Evolutionary conservation across 352 stramenopile species (phyloP).

Genomic region (Globisporangium canariense): DNA sequence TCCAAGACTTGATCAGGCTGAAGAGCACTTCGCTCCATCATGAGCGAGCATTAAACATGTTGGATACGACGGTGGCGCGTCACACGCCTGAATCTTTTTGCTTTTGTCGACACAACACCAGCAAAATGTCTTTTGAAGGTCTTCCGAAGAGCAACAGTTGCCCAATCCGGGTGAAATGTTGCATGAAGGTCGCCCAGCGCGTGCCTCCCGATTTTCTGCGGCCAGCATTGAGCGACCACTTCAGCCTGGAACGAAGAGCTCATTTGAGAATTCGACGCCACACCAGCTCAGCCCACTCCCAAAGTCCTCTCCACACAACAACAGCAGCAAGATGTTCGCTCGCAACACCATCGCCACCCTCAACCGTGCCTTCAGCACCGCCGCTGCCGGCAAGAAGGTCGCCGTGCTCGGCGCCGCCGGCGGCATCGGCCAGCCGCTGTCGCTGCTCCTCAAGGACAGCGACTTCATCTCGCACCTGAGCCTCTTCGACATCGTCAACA

Average conservation of each 20-base stretch:
- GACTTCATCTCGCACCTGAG: constrained; percentile 94
- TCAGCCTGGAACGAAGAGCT: neutral
- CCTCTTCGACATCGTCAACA: constrained; percentile 98
- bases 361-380: constrained; percentile 52
- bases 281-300: neutral
- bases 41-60: neutral
- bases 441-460: constrained; percentile 97
- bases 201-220: constrained; percentile 13
- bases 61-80: constrained; percentile 4
- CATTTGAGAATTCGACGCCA: constrained; percentile 22
- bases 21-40: constrained; percentile 1
- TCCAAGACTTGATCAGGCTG: neutral
- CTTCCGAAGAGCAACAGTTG: neutral
- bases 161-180: neutral
- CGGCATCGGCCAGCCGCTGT: constrained; percentile 98
- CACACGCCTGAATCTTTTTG: constrained; percentile 6
- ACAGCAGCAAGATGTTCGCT: constrained; percentile 17
- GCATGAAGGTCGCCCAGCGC: constrained; percentile 7
- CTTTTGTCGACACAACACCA: constrained; percentile 14
- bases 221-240: constrained; percentile 8
- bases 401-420: constrained; percentile 92
- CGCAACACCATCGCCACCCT: constrained; percentile 22
- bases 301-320: no score
- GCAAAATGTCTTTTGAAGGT: neutral
- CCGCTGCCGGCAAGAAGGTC: constrained; percentile 70